These are phyloP conservation scores for Juncus inflexus DNA, from an alignment of 176 grass and related monocot species.

Conservation along the genomic window DNA sequence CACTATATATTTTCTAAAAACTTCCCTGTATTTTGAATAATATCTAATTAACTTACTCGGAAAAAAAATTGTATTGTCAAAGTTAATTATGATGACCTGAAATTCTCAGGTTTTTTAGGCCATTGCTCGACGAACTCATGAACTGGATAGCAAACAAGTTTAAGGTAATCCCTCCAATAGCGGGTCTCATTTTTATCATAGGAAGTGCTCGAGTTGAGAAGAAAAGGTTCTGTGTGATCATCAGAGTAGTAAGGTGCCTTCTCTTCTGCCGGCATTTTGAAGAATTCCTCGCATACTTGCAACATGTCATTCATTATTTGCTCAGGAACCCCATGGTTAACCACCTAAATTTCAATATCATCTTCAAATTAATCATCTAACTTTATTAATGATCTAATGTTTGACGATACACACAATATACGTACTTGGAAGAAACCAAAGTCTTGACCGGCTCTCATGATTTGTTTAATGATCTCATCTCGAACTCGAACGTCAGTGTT, in stretches of 20 bases:
- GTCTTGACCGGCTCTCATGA: slow-evolving; percentile 30
- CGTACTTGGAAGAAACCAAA: slow-evolving; percentile 40
- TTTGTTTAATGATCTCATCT: slow-evolving; percentile 13
- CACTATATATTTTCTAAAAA: slow-evolving; percentile 25
- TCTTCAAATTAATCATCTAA: background rate
- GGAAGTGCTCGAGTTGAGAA: slow-evolving; percentile 26
- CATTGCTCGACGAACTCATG: slow-evolving; percentile 30
- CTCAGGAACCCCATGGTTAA: slow-evolving; percentile 37
- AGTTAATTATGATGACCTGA: slow-evolving; percentile 15
- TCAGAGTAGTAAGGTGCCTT: slow-evolving; percentile 32
- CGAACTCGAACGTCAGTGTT: background rate
- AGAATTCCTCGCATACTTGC: slow-evolving; percentile 29
- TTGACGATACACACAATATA: background rate
- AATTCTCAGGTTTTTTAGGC: slow-evolving; percentile 30
- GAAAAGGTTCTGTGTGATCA: slow-evolving; percentile 17
- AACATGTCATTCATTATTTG: slow-evolving; percentile 26
- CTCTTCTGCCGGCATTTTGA: slow-evolving; percentile 33
- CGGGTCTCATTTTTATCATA: slow-evolving; percentile 27
- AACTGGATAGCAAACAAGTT: slow-evolving; percentile 36
- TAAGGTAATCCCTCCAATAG: slow-evolving; percentile 40
- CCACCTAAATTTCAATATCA: slow-evolving; percentile 18
- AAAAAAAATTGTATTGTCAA: background rate
- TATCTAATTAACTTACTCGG: background rate
- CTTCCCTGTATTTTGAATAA: background rate
- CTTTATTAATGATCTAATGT: background rate